phyloP scores from a whole-genome alignment of 495 filamentous ascomycete genomes.

The Neurospora cerealis region DNA sequence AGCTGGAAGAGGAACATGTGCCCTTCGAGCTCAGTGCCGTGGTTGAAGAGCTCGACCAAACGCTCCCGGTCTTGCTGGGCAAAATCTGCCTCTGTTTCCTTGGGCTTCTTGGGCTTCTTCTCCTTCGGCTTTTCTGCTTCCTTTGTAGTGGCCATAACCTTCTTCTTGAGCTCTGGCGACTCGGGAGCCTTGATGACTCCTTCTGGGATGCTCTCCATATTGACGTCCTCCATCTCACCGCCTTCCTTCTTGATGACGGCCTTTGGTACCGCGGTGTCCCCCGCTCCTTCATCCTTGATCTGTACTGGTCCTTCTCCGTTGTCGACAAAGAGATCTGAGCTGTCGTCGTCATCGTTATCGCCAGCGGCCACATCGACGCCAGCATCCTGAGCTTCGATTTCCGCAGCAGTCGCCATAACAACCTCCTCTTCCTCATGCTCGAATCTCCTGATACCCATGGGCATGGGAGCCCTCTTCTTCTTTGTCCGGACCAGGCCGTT shows the following conservation, averaged over 20 bases:
- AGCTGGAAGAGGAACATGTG: constrained; percentile 57
- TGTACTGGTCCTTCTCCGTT: constrained; percentile 4
- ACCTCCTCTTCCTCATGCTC: constrained; percentile 43
- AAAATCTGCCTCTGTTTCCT: constrained; percentile 28
- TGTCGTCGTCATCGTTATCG: constrained; percentile 25
- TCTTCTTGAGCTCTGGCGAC: constrained; percentile 26
- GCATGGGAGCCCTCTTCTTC: constrained; percentile 18
- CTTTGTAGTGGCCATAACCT: neutral
- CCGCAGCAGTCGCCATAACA: constrained; percentile 43
- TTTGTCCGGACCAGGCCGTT: constrained; percentile 7
- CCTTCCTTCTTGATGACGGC: constrained; percentile 24
- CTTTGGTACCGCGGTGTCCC: constrained; percentile 24
- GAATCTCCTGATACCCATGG: constrained; percentile 41
- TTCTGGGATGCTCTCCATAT: constrained; percentile 29
- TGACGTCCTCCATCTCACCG: constrained; percentile 19
- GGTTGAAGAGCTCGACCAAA: constrained; percentile 23
- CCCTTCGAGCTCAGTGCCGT: constrained; percentile 27
- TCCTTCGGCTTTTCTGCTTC: constrained; percentile 20
- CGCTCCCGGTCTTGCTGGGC: constrained; percentile 19
- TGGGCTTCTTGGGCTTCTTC: constrained; percentile 13
- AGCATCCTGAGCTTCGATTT: constrained; percentile 30
- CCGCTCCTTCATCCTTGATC: constrained; percentile 22
- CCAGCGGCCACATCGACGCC: constrained; percentile 9
- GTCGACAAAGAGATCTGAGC: constrained; percentile 37
- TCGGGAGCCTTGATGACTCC: constrained; percentile 16